phyloP scores from a whole-genome alignment of 495 filamentous ascomycete species.

The Lepraria neglecta region DNA sequence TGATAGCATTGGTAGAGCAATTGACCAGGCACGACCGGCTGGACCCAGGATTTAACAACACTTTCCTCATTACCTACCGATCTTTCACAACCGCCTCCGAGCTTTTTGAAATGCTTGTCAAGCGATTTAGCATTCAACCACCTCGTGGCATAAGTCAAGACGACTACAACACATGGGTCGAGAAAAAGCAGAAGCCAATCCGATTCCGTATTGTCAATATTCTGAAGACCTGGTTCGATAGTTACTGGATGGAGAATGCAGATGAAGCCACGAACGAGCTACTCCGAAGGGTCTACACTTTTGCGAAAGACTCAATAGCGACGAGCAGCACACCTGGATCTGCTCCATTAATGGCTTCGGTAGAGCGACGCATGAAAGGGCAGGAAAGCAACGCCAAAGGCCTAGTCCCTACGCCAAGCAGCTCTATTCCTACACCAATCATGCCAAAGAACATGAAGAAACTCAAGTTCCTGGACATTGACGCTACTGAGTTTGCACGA shows the following conservation, averaged over 20 bases:
- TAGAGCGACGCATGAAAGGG: slow-evolving; percentile 80
- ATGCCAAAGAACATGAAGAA: slow-evolving; percentile 99
- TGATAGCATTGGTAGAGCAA: slow-evolving; percentile 89
- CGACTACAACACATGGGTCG: slow-evolving; percentile 82
- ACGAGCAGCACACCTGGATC: slow-evolving; percentile 87
- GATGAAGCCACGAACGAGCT: slow-evolving; percentile 77
- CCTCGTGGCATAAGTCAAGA: slow-evolving; percentile 69
- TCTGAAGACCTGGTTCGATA: slow-evolving; percentile 95
- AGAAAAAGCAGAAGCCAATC: slow-evolving; percentile 91
- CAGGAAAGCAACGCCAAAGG: slow-evolving; percentile 83
- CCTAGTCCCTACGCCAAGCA: slow-evolving; percentile 76
- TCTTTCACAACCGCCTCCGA: slow-evolving; percentile 89
- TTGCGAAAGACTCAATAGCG: slow-evolving; percentile 86
- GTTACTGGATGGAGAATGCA: slow-evolving; percentile 94
- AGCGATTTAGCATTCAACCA: slow-evolving; percentile 86
- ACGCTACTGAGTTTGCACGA: slow-evolving; percentile 88
- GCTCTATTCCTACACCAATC: slow-evolving; percentile 75
- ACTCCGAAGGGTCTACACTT: slow-evolving; percentile 79
- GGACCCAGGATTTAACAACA: slow-evolving; percentile 93
- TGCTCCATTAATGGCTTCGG: slow-evolving; percentile 66
- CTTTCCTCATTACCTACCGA: slow-evolving; percentile 92
- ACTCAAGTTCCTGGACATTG: slow-evolving; percentile 96
- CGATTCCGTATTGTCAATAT: slow-evolving; percentile 95
- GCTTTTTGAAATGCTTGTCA: slow-evolving; percentile 86
- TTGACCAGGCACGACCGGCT: slow-evolving; percentile 91